Conservation (phyloP, 148 eudicot genomes). For the Persicaria maculosa region DNA sequence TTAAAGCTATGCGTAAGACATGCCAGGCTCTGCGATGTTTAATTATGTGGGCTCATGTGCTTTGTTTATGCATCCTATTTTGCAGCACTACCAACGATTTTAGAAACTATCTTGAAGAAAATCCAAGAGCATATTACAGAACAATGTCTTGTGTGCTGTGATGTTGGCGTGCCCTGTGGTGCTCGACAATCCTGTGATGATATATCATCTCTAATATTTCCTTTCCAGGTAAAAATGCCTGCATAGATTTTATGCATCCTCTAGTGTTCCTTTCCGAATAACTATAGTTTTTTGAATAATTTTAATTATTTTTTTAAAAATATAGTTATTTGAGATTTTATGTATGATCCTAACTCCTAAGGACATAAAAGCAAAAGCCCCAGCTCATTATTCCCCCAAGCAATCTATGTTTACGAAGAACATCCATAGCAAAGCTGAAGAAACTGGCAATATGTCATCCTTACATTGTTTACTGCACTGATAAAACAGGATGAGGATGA, state of each 20-base stretch:
- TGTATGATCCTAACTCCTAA: background rate
- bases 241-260: background rate
- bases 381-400: background rate
- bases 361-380: background rate
- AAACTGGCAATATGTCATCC: background rate
- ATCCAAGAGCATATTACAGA: conserved; percentile 88
- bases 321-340: too few species aligned
- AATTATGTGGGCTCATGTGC: background rate
- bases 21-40: background rate
- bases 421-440: background rate
- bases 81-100: conserved; percentile 74
- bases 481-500: conserved; percentile 50
- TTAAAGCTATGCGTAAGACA: background rate
- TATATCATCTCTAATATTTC: conserved; percentile 81
- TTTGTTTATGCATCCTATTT: background rate
- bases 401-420: background rate
- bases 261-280: too few species aligned
- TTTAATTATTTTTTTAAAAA: too few species aligned
- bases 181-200: conserved; percentile 88
- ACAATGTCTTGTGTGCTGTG: conserved; percentile 90
- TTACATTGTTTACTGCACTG: conserved; percentile 12
- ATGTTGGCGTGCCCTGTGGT: conserved; percentile 82
- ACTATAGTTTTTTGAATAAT: too few species aligned
- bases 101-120: conserved; percentile 70
- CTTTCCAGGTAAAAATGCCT: conserved; percentile 59